phyloP scores from a whole-genome alignment of 164 flowering plant species.

The Aristolochia californica region DNA sequence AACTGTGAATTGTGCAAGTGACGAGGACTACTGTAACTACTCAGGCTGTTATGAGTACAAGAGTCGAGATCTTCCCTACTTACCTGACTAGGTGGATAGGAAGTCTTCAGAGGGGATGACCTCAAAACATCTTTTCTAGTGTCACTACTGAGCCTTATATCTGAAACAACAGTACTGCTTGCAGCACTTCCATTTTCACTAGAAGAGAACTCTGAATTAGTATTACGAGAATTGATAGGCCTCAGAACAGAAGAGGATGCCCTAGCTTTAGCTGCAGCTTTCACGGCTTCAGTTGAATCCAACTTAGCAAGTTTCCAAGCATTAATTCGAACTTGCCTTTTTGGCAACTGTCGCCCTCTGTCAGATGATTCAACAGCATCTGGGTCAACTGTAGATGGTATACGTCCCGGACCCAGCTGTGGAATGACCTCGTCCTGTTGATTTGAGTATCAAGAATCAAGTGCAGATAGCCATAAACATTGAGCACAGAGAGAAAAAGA shows the following conservation, averaged over 20 bases:
- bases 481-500: background rate
- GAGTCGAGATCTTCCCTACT: conserved; percentile 69
- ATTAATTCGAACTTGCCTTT: conserved; percentile 68
- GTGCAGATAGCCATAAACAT: background rate
- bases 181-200: conserved; percentile 49
- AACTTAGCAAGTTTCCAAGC: conserved; percentile 94
- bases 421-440: conserved; percentile 81
- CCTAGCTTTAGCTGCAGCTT: conserved; percentile 87
- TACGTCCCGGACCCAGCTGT: conserved; percentile 76
- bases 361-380: conserved; percentile 46
- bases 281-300: conserved; percentile 74
- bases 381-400: conserved; percentile 93
- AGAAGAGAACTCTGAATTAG: conserved; percentile 48
- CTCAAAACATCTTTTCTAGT: conserved; percentile 27
- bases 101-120: conserved; percentile 44
- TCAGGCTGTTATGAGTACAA: conserved; percentile 32
- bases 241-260: conserved; percentile 90
- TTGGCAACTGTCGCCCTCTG: conserved; percentile 44
- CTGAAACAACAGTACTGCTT: conserved; percentile 61
- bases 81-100: conserved; percentile 75
- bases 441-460: background rate
- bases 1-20: conserved; percentile 17
- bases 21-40: conserved; percentile 67
- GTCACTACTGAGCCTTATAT: conserved; percentile 25
- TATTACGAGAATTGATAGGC: conserved; percentile 48